phyloP scores from a whole-genome alignment of 1,284 basidiomycete genomes.

The Athelia psychrophila region DNA sequence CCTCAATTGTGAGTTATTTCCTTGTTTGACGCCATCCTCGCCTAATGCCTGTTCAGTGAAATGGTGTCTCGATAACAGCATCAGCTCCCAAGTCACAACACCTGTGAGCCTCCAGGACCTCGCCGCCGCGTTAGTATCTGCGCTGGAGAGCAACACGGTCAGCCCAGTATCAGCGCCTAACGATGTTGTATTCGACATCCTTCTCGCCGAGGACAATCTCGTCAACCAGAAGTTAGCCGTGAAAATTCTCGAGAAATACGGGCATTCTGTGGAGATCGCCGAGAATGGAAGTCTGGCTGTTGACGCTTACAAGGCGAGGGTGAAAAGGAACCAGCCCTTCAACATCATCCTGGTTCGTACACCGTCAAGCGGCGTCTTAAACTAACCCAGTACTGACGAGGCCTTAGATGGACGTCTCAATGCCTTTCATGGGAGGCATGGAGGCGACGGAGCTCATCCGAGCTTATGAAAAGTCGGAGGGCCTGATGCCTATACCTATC shows the following conservation, averaged over 20 bases:
- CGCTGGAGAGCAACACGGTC: slow-evolving; percentile 90
- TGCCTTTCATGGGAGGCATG: slow-evolving; percentile 97
- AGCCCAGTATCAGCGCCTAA: slow-evolving; percentile 78
- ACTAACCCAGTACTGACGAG: slow-evolving; percentile 3
- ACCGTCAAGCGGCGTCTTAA: neutral
- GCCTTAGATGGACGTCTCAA: slow-evolving; percentile 92
- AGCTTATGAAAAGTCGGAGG: slow-evolving; percentile 76
- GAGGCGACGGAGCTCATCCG: slow-evolving; percentile 84
- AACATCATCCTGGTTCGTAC: slow-evolving; percentile 80
- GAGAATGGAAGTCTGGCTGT: slow-evolving; percentile 95
- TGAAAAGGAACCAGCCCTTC: slow-evolving; percentile 72
- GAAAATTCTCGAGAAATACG: slow-evolving; percentile 96
- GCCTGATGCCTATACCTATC: slow-evolving; percentile 81
- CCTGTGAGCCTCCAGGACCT: slow-evolving; percentile 90
- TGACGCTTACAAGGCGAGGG: slow-evolving; percentile 81
- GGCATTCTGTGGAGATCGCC: slow-evolving; percentile 95
- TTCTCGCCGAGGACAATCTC: slow-evolving; percentile 97
- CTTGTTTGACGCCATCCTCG: slow-evolving; percentile 5
- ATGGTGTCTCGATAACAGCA: slow-evolving; percentile 90
- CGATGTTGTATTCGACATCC: slow-evolving; percentile 88
- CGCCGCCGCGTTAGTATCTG: slow-evolving; percentile 89
- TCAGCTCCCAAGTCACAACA: slow-evolving; percentile 88
- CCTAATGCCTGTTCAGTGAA: slow-evolving; percentile 52
- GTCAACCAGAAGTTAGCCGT: slow-evolving; percentile 98
- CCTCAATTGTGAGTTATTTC: slow-evolving; percentile 62